Conservation (phyloP, 768 basidiomycete species). For the Tulasnella sp. region DNA sequence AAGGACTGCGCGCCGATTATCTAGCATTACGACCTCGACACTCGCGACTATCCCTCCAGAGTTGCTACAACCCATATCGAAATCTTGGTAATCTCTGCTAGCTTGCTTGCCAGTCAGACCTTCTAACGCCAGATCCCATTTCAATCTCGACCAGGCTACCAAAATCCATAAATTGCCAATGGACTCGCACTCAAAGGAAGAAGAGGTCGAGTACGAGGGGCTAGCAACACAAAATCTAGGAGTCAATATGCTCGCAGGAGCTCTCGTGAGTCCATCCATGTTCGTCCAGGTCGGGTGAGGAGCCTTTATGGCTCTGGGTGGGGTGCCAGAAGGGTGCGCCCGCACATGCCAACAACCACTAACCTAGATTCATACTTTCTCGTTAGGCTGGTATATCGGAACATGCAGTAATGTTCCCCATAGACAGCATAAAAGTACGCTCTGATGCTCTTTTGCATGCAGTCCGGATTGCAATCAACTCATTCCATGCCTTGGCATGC, state of each 20-base stretch:
- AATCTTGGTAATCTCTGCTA: too few species aligned
- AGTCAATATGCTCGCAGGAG: slow-evolving; percentile 95
- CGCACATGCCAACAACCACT: slow-evolving; percentile 3
- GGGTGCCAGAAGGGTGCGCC: not conserved
- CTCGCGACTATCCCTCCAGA: too few species aligned
- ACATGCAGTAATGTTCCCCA: slow-evolving; percentile 96
- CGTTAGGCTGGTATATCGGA: slow-evolving; percentile 92
- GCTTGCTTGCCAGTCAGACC: too few species aligned
- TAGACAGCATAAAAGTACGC: slow-evolving; percentile 94
- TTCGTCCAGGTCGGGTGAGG: not conserved
- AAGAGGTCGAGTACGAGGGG: slow-evolving; percentile 53
- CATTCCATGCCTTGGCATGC: slow-evolving; percentile 5
- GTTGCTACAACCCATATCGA: too few species aligned
- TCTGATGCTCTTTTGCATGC: not conserved
- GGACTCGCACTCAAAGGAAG: slow-evolving; percentile 27
- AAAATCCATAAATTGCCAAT: slow-evolving; percentile 17
- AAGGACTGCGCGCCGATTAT: too few species aligned
- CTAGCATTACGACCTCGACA: too few species aligned
- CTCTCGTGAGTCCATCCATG: slow-evolving; percentile 54
- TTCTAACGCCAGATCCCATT: too few species aligned
- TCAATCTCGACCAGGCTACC: too few species aligned
- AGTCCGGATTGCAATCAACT: not conserved
- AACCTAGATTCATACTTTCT: not conserved
- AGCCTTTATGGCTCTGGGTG: not conserved
- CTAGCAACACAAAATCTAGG: slow-evolving; percentile 65